Evolutionary conservation across 345 rosid species (phyloP).

Genomic region (Linum tenue): DNA sequence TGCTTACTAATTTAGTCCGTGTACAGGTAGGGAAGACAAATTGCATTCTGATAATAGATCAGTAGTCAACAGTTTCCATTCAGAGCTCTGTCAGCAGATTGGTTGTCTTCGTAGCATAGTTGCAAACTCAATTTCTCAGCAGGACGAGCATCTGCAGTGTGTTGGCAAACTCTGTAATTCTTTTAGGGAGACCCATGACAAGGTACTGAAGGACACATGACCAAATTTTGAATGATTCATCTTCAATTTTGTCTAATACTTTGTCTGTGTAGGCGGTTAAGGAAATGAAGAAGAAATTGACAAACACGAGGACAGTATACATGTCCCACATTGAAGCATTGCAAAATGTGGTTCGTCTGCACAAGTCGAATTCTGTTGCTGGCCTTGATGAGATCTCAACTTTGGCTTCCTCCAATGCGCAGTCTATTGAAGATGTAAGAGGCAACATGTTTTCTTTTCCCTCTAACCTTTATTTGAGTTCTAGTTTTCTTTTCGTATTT

Average conservation of each 20-base stretch:
- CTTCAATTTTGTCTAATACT: not conserved
- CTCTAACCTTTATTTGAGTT: not conserved
- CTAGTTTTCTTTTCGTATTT: not conserved
- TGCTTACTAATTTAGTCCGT: not conserved
- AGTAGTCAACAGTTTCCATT: slow-evolving; percentile 50
- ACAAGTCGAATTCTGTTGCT: slow-evolving; percentile 71
- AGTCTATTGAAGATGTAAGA: slow-evolving; percentile 53
- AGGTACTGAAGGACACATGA: slow-evolving; percentile 30
- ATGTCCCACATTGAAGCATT: slow-evolving; percentile 74
- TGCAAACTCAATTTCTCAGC: slow-evolving; percentile 54
- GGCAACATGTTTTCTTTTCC: not conserved
- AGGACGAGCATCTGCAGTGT: slow-evolving; percentile 58
- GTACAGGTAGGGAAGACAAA: slow-evolving; percentile 75
- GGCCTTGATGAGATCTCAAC: slow-evolving; percentile 67
- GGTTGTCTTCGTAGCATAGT: slow-evolving; percentile 50
- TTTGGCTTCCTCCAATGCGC: slow-evolving; percentile 43
- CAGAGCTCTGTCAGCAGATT: slow-evolving; percentile 59
- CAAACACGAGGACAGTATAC: slow-evolving; percentile 50
- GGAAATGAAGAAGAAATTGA: slow-evolving; percentile 58
- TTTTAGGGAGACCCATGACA: slow-evolving; percentile 49
- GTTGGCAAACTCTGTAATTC: slow-evolving; percentile 63
- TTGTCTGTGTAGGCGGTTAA: slow-evolving; percentile 39
- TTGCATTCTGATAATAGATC: slow-evolving; percentile 64
- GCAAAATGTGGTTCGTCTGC: slow-evolving; percentile 84
- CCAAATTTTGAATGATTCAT: not conserved